Percentiles rank a stretch among this genome's conserved stretches.
Evolutionary conservation across 305 asterid species (phyloP).

Genomic region (Fraxinus angustifolia): DNA sequence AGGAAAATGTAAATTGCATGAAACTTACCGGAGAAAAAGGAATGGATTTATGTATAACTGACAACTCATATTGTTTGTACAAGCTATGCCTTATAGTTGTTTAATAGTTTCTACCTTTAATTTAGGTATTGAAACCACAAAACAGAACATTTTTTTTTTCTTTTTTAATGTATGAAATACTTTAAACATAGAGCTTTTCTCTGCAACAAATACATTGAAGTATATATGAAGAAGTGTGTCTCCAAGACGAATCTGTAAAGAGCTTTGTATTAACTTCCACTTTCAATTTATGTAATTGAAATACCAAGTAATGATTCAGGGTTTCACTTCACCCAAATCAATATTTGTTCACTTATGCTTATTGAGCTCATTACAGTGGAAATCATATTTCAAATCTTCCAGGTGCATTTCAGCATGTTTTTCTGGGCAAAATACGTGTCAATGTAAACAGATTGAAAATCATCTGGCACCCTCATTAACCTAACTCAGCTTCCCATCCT

Average conservation of each 20-base stretch:
- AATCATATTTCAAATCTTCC: conserved; percentile 14
- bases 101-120: not conserved
- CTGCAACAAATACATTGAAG: not conserved
- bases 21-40: not conserved
- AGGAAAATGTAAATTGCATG: not conserved
- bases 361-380: not conserved
- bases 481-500: conserved; percentile 7
- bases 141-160: not conserved
- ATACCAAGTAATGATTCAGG: not conserved
- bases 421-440: not conserved
- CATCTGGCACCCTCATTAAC: conserved; percentile 12
- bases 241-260: not conserved
- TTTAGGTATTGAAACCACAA: not conserved
- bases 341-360: not conserved
- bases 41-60: not conserved
- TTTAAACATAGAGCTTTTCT: not conserved
- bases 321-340: conserved; percentile 17
- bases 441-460: not conserved
- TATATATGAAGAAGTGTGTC: not conserved
- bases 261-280: not conserved
- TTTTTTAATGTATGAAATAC: not conserved
- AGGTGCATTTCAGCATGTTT: conserved; percentile 3
- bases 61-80: not conserved
- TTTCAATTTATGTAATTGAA: not conserved
- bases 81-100: not conserved